Evolutionary conservation across 805 yeast species (phyloP).

Genomic region (Scheffersomyces coipomensis): DNA sequence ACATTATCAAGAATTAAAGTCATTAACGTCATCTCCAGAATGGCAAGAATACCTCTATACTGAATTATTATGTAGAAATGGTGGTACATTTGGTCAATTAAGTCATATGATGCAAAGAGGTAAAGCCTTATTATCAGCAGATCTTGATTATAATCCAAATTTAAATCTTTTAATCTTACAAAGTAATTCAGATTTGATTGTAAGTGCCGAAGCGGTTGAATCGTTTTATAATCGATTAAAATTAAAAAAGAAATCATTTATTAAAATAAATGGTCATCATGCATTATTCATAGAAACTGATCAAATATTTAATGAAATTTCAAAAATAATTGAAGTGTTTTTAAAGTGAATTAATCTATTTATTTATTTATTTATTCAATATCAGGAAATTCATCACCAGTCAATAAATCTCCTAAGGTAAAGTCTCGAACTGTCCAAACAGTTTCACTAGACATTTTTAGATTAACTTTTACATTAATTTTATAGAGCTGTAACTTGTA

Average conservation of each 20-base stretch:
- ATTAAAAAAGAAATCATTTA: slow-evolving; percentile 4
- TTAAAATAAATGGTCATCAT: slow-evolving; percentile 6
- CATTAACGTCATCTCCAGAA: not conserved
- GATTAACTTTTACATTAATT: too few relatives aligned
- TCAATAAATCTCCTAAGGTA: not conserved
- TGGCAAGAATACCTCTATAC: slow-evolving; percentile 7
- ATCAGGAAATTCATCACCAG: too few relatives aligned
- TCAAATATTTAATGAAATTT: slow-evolving; percentile 1
- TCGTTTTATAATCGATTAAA: slow-evolving; percentile 2
- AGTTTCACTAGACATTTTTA: not conserved
- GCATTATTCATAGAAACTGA: slow-evolving; percentile 10
- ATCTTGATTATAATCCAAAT: not conserved
- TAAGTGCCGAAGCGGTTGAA: slow-evolving; percentile 2
- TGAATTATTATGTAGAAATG: slow-evolving; percentile 4
- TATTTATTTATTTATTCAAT: too few relatives aligned
- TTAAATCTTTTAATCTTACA: slow-evolving; percentile 8
- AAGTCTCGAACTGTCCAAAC: slow-evolving; percentile 9
- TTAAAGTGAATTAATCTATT: too few relatives aligned
- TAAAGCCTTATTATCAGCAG: slow-evolving; percentile 1
- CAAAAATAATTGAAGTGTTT: not conserved
- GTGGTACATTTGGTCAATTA: slow-evolving; percentile 8
- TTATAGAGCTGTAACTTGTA: slow-evolving; percentile 8
- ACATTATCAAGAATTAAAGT: not conserved
- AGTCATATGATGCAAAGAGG: slow-evolving; percentile 7
- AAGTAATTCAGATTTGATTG: slow-evolving; percentile 5